phyloP scores from a whole-genome alignment of 2,329 filamentous ascomycete species.

The Alternaria infectoria region DNA sequence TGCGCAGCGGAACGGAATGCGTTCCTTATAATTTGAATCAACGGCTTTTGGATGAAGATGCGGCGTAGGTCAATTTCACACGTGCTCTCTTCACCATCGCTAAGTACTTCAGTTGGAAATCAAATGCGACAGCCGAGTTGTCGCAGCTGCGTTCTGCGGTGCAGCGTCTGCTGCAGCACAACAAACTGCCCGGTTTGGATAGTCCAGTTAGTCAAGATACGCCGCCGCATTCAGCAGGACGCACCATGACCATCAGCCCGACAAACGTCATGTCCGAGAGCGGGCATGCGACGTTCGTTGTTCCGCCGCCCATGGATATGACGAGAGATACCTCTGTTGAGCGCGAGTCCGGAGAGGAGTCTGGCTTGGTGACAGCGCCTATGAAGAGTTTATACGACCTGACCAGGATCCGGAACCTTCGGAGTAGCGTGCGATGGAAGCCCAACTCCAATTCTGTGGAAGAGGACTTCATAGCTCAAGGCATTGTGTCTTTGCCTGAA shows the following conservation, averaged over 20 bases:
- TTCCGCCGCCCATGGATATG: conserved; percentile 42
- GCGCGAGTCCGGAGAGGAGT: conserved; percentile 34
- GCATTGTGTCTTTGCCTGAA: conserved; percentile 32
- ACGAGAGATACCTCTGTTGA: conserved; percentile 43
- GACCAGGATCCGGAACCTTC: conserved; percentile 41
- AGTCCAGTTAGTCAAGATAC: conserved; percentile 14
- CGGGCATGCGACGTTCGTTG: conserved; percentile 29
- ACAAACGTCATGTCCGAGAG: conserved; percentile 34
- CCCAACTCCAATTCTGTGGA: conserved; percentile 33
- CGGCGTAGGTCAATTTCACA: conserved; percentile 25
- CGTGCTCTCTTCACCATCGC: not conserved
- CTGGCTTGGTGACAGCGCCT: conserved; percentile 37
- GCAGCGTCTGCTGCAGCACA: conserved; percentile 34
- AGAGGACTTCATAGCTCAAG: conserved; percentile 43
- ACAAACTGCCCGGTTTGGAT: conserved; percentile 33
- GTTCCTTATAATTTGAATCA: conserved; percentile 65
- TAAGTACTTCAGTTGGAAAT: conserved; percentile 36
- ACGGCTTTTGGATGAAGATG: conserved; percentile 41
- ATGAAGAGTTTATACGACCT: conserved; percentile 46
- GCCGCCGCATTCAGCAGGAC: conserved; percentile 17
- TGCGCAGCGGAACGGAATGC: conserved; percentile 73
- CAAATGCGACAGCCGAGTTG: conserved; percentile 35
- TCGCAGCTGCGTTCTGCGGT: conserved; percentile 36
- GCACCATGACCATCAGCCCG: conserved; percentile 28
- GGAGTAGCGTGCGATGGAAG: conserved; percentile 32